Conservation (phyloP, 257 asterid genomes). For the Solanum lignicaule region DNA sequence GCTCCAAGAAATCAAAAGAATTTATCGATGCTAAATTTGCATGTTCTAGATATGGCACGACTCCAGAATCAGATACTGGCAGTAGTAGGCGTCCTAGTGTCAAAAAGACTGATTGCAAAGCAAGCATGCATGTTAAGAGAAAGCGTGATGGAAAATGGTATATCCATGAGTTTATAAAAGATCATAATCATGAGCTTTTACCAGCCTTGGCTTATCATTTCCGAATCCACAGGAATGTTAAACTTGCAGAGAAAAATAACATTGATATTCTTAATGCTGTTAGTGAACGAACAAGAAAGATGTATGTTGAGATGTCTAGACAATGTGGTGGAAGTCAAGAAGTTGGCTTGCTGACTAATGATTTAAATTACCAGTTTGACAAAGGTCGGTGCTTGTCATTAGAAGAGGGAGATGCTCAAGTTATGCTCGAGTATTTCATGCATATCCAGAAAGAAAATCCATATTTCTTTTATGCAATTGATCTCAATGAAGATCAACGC, state of each 20-base stretch:
- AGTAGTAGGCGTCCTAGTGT: slow-evolving; percentile 73
- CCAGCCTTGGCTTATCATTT: slow-evolving; percentile 96
- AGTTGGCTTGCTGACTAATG: slow-evolving; percentile 26
- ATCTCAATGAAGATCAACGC: slow-evolving; percentile 79
- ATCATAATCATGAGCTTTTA: slow-evolving; percentile 90
- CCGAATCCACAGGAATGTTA: slow-evolving; percentile 79
- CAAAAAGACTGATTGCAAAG: slow-evolving; percentile 87
- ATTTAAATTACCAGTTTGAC: slow-evolving; percentile 45
- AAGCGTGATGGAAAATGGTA: slow-evolving; percentile 90
- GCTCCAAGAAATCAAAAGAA: slow-evolving; percentile 90
- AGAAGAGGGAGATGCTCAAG: slow-evolving; percentile 90
- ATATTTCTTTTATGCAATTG: slow-evolving; percentile 68
- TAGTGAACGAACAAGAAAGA: slow-evolving; percentile 86
- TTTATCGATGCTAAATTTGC: slow-evolving; percentile 95
- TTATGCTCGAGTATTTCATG: slow-evolving; percentile 68
- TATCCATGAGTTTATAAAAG: slow-evolving; percentile 79
- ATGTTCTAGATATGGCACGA: slow-evolving; percentile 85
- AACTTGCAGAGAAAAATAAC: slow-evolving; percentile 82
- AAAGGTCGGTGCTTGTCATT: slow-evolving; percentile 50
- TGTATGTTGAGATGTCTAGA: slow-evolving; percentile 94
- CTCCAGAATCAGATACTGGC: slow-evolving; percentile 80
- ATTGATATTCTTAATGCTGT: slow-evolving; percentile 87
- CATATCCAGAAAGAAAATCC: slow-evolving; percentile 72
- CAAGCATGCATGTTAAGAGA: slow-evolving; percentile 95
- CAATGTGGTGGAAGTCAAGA: slow-evolving; percentile 42